Base-by-base conservation (phyloP, 1,284 basidiomycete species). In the Naganishia albida region DNA sequence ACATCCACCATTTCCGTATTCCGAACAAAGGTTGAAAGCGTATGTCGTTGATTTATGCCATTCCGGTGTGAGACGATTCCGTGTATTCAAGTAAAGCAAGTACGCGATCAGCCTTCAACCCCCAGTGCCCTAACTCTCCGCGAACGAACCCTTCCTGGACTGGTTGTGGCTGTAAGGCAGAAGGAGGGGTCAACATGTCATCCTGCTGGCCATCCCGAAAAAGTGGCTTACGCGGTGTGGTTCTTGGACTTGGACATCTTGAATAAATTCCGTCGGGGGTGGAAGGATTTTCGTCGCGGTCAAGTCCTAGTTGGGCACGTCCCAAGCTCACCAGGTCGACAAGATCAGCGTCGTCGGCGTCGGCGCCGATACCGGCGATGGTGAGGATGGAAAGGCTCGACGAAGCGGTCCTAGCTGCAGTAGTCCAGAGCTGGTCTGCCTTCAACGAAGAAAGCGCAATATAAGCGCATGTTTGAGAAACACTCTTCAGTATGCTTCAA, bases 161-260 rank as follows among this genome's bases (percentile, higher is more conserved):
- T 95, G 93, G 85, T 95, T 95, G 86, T 95, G 93, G 82, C 90
- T 90, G 76, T 88, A 89, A 90, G 88, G 3, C 2, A 25, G 68
- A 48, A 69, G 10, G 60, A 3, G 25, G 44, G 34, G 65, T 44
- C 72, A 60, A 34, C 10, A 34, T 34, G 34, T 6, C 34, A 4
- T 74, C 48, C 67, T 54, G 46, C 34, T 26, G 23, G 10, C 38
- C 16, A 28, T 42, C 18, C 44, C 16, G 16, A n/a, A 23, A 16
- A 15, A 25, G 6, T 25, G 38, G 72, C 76, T 67, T 66, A 81
- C 79, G 73, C 75, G 73, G 81, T 81, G 77, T 82, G 81, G 77
- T 84, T 84, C 82, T 84, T 84, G 68, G 83, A 84, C 77, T 84
- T 83, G 77, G 82, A 78, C 82, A 83, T 83, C 63, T 54, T 66